Evolutionary conservation across 2,329 filamentous ascomycete species (phyloP), one percentile per base, ranked within the genome.

Genomic region (Madurella mycetomatis): DNA sequence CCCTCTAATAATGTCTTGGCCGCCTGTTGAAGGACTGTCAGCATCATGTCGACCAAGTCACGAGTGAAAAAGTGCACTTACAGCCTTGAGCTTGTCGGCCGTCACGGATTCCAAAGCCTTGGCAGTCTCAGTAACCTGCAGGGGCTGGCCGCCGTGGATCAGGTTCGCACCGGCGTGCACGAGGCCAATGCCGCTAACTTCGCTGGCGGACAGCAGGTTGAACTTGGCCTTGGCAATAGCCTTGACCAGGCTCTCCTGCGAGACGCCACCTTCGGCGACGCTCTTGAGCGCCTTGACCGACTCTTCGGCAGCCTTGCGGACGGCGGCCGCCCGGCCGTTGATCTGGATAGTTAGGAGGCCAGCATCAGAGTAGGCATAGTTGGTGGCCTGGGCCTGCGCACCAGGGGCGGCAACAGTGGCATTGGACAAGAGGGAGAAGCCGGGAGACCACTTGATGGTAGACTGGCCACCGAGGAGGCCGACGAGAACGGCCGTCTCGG

Each of bases 171-270:
- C 94, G 61, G 91, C 92, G 59, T 89, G 81, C 67, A 95, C 85
- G 56, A 97, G 78, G 64, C 89, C 90, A 54, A 86, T 81, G 64
- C 86, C 82, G 60, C 88, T 83, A 66, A 86, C 84, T 76, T 96
- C 88, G 63, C 85, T 88, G 61, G 85, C 82, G 68, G 95, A 89
- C 51, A 97, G 80, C 62, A 90, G 87, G 70, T 88, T 86, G 76
- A 96, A 99, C 76, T 96, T 97, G 68, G 94, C 94, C 67, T 88
- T 85, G 57, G 92, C 90, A 70, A 92, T 83, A 49, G 94, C 94
- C 82, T 96, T 97, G 73, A 86, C 83, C 69, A 97, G 80, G 59
- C 94, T 87, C 73, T 99, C 94, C 70, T 88, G 86, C 72, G 80
- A 82, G 65, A 94, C 80, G 52, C 85, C 77, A 62, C 90, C 89